Conservation (phyloP, 2,329 filamentous ascomycete species). For the Botrytis squamosa region DNA sequence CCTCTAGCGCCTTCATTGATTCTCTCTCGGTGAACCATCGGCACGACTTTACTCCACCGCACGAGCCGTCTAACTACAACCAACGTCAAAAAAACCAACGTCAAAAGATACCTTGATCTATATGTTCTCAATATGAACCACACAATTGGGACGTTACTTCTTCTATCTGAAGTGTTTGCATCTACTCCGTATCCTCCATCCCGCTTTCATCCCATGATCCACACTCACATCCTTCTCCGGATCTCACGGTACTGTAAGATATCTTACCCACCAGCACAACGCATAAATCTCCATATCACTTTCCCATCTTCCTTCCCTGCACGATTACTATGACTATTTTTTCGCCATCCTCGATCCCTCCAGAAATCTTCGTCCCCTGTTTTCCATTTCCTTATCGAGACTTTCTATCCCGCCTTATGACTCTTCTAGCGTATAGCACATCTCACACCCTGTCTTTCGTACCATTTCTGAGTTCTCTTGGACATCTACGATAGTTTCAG, state of each 20-base stretch:
- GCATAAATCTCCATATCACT: conserved; percentile 3
- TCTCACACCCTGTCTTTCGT: neutral
- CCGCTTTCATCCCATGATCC: neutral
- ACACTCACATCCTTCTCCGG: neutral
- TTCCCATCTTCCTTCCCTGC: neutral
- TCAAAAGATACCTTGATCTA: neutral
- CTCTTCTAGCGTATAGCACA: neutral
- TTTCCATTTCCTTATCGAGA: neutral
- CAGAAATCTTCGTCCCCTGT: neutral
- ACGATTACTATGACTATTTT: neutral
- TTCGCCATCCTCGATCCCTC: neutral
- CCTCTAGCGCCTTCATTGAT: neutral
- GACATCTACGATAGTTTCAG: neutral
- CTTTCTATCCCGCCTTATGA: neutral
- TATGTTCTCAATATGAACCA: neutral
- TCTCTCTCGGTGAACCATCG: neutral
- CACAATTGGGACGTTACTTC: neutral
- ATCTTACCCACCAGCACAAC: neutral
- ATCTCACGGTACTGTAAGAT: neutral
- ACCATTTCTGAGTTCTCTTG: neutral
- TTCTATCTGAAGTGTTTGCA: neutral
- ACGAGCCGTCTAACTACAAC: neutral
- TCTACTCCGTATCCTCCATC: neutral
- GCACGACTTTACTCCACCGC: neutral
- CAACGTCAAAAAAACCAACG: neutral